Conservation (phyloP, 805 yeast genomes). For the Kodamaea restingae region DNA sequence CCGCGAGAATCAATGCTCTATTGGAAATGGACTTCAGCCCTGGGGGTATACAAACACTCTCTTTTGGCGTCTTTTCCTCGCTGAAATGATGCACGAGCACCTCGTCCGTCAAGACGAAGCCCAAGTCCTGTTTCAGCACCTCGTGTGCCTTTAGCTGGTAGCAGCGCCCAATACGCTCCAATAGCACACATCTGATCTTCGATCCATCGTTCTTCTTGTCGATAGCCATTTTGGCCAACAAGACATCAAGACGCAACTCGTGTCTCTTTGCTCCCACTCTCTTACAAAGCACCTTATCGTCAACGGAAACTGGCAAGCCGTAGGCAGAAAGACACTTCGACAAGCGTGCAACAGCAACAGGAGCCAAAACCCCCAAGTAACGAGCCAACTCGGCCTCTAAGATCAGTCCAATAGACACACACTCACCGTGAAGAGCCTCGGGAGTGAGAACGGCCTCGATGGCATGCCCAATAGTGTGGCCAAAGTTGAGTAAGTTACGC, state of each 20-base stretch:
- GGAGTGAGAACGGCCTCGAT: constrained; percentile 97
- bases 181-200: constrained; percentile 78
- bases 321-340: constrained; percentile 79
- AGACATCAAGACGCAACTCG: constrained; percentile 67
- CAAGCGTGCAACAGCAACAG: constrained; percentile 90
- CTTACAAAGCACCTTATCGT: constrained; percentile 63
- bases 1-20: constrained; percentile 89
- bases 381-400: constrained; percentile 95
- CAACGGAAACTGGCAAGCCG: constrained; percentile 75
- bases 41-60: constrained; percentile 70
- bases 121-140: constrained; percentile 75
- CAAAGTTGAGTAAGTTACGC: constrained; percentile 88
- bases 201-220: constrained; percentile 96
- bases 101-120: constrained; percentile 81
- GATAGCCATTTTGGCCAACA: constrained; percentile 83
- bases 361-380: constrained; percentile 80
- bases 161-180: constrained; percentile 84
- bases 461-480: constrained; percentile 97
- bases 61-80: constrained; percentile 26
- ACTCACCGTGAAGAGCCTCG: constrained; percentile 94
- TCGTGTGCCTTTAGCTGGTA: constrained; percentile 83
- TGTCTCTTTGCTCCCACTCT: constrained; percentile 60
- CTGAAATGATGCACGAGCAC: constrained; percentile 59
- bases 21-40: constrained; percentile 97
- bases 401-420: constrained; percentile 96